phyloP scores from a whole-genome alignment of 2,329 filamentous ascomycete species.

The Orbilia brochopaga region DNA sequence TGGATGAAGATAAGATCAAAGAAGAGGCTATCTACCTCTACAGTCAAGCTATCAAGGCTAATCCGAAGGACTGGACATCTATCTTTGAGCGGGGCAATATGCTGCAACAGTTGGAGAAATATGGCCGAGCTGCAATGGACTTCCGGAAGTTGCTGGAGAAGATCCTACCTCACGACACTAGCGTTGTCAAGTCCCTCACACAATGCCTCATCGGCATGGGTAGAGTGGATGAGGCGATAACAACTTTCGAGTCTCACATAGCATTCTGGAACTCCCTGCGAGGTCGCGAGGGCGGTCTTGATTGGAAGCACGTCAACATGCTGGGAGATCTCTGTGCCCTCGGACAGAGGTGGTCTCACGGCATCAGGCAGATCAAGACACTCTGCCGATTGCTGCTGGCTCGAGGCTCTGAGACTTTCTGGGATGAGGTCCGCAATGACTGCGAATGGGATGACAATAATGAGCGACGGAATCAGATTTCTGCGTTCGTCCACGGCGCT shows the following conservation, averaged over 20 bases:
- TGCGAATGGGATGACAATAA: constrained; percentile 85
- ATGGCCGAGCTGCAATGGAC: constrained; percentile 61
- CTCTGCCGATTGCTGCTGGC: constrained; percentile 83
- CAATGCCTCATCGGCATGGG: constrained; percentile 56
- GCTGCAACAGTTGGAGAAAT: constrained; percentile 65
- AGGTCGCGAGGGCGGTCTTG: constrained; percentile 58
- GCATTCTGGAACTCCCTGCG: constrained; percentile 57
- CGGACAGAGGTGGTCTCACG: constrained; percentile 68
- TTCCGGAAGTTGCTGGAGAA: constrained; percentile 66
- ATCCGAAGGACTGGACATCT: constrained; percentile 66
- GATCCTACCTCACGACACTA: constrained; percentile 62
- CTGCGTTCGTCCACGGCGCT: constrained; percentile 63
- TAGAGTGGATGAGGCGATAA: constrained; percentile 56
- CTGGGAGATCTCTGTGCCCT: constrained; percentile 81
- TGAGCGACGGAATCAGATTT: constrained; percentile 67
- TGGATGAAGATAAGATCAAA: constrained; percentile 61
- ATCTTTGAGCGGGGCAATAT: constrained; percentile 68
- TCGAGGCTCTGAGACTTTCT: constrained; percentile 73
- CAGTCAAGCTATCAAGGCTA: constrained; percentile 66
- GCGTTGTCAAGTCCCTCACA: constrained; percentile 57
- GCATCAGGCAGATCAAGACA: constrained; percentile 72
- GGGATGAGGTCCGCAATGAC: constrained; percentile 78
- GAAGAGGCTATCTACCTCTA: constrained; percentile 67
- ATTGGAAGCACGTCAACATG: constrained; percentile 84
- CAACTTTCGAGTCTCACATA: constrained; percentile 56